These are phyloP conservation scores for Gypsophila paniculata DNA, from an alignment of 179 eudicot genomes.

Conservation along the genomic window DNA sequence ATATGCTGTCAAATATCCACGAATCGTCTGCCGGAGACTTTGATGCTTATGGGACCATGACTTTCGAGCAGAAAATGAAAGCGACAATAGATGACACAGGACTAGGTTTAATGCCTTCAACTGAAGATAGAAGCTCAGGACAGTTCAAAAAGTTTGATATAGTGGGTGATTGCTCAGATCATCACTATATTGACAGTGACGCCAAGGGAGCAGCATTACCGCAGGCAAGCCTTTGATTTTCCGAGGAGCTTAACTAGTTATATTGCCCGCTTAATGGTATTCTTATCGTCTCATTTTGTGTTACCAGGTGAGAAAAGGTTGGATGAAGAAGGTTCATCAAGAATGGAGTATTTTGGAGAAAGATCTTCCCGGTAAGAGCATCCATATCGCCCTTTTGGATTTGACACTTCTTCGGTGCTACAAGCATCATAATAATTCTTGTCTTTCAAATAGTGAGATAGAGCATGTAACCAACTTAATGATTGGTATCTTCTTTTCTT, in stretches of 20 bases:
- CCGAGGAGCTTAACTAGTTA: not conserved
- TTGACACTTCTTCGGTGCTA: not conserved
- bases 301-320: conserved; percentile 54
- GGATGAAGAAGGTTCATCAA: conserved; percentile 87
- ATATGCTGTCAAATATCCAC: conserved; percentile 24
- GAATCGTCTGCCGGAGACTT: conserved; percentile 21
- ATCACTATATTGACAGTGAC: conserved; percentile 63
- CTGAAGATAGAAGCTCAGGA: conserved; percentile 20
- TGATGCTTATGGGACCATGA: conserved; percentile 26
- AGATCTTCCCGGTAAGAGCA: conserved; percentile 76
- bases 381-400: not conserved
- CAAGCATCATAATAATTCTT: not conserved
- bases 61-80: conserved; percentile 26
- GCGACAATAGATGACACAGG: conserved; percentile 23
- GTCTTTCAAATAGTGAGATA: not conserved
- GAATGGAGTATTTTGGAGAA: conserved; percentile 87
- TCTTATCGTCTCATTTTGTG: conserved; percentile 12
- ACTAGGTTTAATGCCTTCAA: conserved; percentile 18
- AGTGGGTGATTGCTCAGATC: conserved; percentile 64
- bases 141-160: conserved; percentile 63
- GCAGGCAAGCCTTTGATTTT: conserved; percentile 45
- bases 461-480: not conserved
- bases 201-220: conserved; percentile 42
- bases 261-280: not conserved
- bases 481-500: not conserved